Evolutionary conservation across 805 yeast species (phyloP).

Genomic region (Yarrowia osloensis): DNA sequence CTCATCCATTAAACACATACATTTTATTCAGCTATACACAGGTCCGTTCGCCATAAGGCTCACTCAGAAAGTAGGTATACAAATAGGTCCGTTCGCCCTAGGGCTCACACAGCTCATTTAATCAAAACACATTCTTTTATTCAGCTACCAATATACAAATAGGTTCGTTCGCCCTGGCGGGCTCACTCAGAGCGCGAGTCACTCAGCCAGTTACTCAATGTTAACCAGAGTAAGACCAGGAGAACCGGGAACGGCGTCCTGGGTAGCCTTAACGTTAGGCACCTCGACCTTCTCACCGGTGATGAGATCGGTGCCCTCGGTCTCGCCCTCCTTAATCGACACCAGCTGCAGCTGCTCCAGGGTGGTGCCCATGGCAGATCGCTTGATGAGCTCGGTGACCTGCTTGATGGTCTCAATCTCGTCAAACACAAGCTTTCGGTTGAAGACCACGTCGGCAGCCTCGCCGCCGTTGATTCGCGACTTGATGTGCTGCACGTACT

Average conservation of each 20-base stretch:
- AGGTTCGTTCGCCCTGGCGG: no score
- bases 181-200: not conserved
- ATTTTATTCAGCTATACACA: no score
- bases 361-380: slow-evolving; percentile 61
- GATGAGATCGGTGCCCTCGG: slow-evolving; percentile 60
- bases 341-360: slow-evolving; percentile 62
- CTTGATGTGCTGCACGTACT: slow-evolving; percentile 84
- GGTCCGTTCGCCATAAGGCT: no score
- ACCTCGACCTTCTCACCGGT: slow-evolving; percentile 72
- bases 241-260: slow-evolving; percentile 82
- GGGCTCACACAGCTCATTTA: no score
- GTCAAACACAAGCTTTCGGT: slow-evolving; percentile 81
- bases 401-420: slow-evolving; percentile 66
- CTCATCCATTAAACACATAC: no score
- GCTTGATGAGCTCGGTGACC: slow-evolving; percentile 57
- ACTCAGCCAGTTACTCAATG: no score
- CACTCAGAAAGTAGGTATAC: no score
- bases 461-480: slow-evolving; percentile 60
- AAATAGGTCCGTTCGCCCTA: no score
- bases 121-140: no score
- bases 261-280: slow-evolving; percentile 63
- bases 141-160: not conserved
- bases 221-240: slow-evolving; percentile 84
- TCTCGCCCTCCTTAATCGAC: slow-evolving; percentile 62
- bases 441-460: slow-evolving; percentile 75